Base-by-base conservation (phyloP, 2,329 filamentous ascomycete genomes). In the Curvularia spicifera region DNA sequence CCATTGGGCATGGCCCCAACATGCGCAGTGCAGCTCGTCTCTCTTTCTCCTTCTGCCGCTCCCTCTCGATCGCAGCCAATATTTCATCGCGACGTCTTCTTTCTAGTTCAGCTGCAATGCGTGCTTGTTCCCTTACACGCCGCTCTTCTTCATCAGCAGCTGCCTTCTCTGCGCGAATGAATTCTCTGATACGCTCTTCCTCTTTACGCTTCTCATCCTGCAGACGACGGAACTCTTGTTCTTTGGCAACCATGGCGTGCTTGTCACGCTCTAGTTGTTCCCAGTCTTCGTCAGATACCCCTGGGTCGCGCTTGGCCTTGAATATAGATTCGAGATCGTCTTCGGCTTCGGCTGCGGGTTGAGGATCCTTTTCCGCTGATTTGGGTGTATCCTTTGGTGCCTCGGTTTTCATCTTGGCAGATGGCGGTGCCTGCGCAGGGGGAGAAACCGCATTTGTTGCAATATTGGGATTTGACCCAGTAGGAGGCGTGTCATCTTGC, bases 221-320 rank as follows among this genome's bases (percentile, higher is more conserved):
- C 3, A 65, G 51, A 15, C 80, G 75, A 35, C 80, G 75, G 3
- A 71, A 66, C 9, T 83, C 76, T 4, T 59, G 50, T 33, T 70
- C 70, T 0, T 74, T 74, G 1, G 72, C 72, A 1, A 74, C 58
- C 26, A 67, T 67, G n/a, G 58, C 72, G 49, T 45, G 67, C 59
- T 66, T 70, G 71, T 89, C 84, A 1, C 59, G 65, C 61, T 86
- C 79, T 0, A 90, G 82, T 64, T 88, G 84, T 1, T 81, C 74
- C 88, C 87, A 91, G 0, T 85, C 75, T 5, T 75, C 83, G 47
- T 90, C 86, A 5, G 79, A 82, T 0, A 90, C 87, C 0, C 84
- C 84, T 0, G 78, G 71, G 58, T 60, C 53, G 18, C 52, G 43
- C 33, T 57, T 44, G 26, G 24, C 37, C 50, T 42, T 53, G 51